These are phyloP conservation scores for Wickerhamiella musiphila DNA, from an alignment of 805 yeast species.

Conservation along the genomic window DNA sequence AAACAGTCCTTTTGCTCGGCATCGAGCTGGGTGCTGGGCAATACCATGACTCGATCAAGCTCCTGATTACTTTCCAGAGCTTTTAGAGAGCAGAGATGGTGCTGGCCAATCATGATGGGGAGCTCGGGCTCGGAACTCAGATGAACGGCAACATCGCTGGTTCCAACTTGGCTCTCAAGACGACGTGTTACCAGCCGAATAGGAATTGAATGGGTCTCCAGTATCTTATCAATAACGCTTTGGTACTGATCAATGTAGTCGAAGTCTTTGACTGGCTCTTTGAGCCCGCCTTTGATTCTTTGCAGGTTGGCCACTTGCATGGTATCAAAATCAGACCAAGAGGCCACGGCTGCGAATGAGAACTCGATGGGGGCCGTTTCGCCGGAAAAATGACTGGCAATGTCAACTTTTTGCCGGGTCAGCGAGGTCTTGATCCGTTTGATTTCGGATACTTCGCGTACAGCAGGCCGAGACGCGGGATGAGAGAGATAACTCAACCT, in stretches of 20 bases:
- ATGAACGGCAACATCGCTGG: constrained; percentile 3
- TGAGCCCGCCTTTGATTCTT: no score
- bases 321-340: constrained; percentile 3
- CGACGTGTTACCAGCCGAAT: constrained; percentile 3
- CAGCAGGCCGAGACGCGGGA: no score
- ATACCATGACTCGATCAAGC: constrained; percentile 1
- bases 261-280: no score
- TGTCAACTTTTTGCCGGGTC: neutral
- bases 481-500: no score
- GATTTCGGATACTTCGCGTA: no score
- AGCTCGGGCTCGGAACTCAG: neutral
- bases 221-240: no score
- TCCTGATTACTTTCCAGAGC: constrained; percentile 2
- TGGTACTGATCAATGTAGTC: no score
- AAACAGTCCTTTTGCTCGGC: neutral
- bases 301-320: neutral
- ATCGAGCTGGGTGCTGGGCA: neutral
- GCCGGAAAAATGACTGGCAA: neutral
- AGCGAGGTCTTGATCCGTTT: neutral
- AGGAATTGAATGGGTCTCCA: constrained; percentile 4
- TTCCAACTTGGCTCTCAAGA: constrained; percentile 5
- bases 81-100: neutral
- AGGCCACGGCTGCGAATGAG: constrained; percentile 2
- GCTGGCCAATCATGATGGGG: neutral
- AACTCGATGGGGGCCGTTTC: neutral